Conservation (phyloP, 805 yeast species). For the Citeromyces matritensis region DNA sequence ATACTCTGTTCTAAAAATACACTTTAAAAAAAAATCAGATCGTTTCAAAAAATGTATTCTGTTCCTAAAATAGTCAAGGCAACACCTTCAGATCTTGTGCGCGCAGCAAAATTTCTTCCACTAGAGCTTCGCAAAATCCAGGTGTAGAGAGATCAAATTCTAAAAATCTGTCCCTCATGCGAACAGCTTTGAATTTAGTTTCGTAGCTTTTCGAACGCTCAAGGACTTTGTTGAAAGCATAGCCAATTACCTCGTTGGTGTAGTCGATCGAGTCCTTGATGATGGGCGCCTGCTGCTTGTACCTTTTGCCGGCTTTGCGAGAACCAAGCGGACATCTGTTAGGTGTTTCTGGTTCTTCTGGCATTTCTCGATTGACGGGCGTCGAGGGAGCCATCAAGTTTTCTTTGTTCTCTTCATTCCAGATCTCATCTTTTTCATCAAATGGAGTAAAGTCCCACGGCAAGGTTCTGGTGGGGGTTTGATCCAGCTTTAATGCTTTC, state of each 20-base stretch:
- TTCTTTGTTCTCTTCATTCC: neutral
- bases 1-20: no score
- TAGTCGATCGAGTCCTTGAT: constrained; percentile 12
- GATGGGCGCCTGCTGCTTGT: neutral
- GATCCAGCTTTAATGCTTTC: neutral
- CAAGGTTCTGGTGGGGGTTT: neutral
- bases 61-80: no score
- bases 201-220: constrained; percentile 34
- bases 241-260: constrained; percentile 23
- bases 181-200: constrained; percentile 29
- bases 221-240: constrained; percentile 30
- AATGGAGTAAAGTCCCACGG: neutral
- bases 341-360: neutral
- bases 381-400: neutral
- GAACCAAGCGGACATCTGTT: neutral
- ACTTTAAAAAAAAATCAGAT: no score
- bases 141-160: constrained; percentile 36
- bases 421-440: neutral
- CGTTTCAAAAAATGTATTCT: no score
- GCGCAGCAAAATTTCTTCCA: constrained; percentile 1
- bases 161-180: constrained; percentile 22
- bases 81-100: neutral
- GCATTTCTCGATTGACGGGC: neutral
- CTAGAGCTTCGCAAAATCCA: constrained; percentile 52
- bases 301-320: neutral